Conservation (phyloP, 805 yeast species). For the Grigorovia humatica region DNA sequence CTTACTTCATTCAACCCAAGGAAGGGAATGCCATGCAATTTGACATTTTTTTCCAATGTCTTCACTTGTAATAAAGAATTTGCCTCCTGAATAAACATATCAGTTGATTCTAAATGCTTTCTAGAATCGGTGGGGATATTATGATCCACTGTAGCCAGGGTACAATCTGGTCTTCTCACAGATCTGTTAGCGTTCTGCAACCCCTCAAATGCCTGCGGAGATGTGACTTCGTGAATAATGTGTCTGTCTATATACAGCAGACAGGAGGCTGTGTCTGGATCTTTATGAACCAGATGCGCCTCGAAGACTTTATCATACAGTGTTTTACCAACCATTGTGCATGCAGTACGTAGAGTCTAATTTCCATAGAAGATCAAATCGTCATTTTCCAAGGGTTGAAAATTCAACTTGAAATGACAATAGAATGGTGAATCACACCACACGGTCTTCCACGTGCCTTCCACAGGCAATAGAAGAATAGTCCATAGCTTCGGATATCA, state of each 20-base stretch:
- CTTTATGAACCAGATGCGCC: slow-evolving; percentile 87
- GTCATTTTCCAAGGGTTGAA: background rate
- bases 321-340: slow-evolving; percentile 36
- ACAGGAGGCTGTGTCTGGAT: slow-evolving; percentile 68
- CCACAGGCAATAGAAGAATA: no score
- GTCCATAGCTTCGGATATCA: no score
- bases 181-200: slow-evolving; percentile 74
- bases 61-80: slow-evolving; percentile 89
- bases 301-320: slow-evolving; percentile 93
- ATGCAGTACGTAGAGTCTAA: background rate
- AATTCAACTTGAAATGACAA: no score
- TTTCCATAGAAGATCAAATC: background rate
- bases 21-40: slow-evolving; percentile 78
- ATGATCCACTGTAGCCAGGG: slow-evolving; percentile 92
- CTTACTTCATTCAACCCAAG: slow-evolving; percentile 91
- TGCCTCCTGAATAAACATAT: slow-evolving; percentile 74
- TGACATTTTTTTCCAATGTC: slow-evolving; percentile 88
- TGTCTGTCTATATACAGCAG: slow-evolving; percentile 92
- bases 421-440: no score
- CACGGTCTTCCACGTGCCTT: no score
- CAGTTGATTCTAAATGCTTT: slow-evolving; percentile 57
- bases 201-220: slow-evolving; percentile 99
- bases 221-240: slow-evolving; percentile 95
- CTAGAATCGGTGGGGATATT: slow-evolving; percentile 95
- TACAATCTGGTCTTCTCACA: slow-evolving; percentile 88